Evolutionary conservation across 2,329 filamentous ascomycete species (phyloP), one percentile per base, ranked within the genome.

Genomic region (Xylariomycetidae sp.): DNA sequence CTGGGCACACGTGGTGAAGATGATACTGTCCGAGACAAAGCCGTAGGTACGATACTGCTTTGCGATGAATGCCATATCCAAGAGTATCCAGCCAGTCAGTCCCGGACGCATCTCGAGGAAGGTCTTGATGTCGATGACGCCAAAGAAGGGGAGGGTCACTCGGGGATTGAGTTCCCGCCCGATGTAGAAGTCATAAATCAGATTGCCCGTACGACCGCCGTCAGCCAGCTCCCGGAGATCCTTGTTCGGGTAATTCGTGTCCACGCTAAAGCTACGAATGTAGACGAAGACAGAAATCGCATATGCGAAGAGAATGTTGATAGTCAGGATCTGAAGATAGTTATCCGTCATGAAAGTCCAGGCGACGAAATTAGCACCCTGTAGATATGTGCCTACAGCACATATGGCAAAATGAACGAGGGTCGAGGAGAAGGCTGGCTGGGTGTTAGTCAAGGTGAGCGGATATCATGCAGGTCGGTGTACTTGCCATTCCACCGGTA

Each of bases 161-260:
- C 89, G 87, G 2, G 90, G 90, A 63, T 97, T 97, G 44, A 97
- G 78, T 62, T 97, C 90, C 20, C 90, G 86, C 13, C 90, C 90
- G 44, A 97, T 96, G 64, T 88, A 97, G 80, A 88, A 97, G 62
- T 97, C 90, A 60, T 97, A 96, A 22, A 97, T 64, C 43, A 88
- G 66, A 59, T 94, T 96, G 38, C 89, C 90, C 1, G 79, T 81
- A 53, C 84, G 76, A 12, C 88, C 89, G 22, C 89, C 88, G 2
- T 78, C 77, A 1, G 89, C 89, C 6, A 97, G 73, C 57, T 94
- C 84, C 27, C 89, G 85, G 44, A 76, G 68, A 30, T 82, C 73
- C 13, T 73, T 69, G 58, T 94, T 88, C 12, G 46, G 41, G 20
- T 49, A 45, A 29, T 77, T 80, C n/a, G 79, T 63, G 57, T 85